These are phyloP conservation scores for Colletotrichum orchidophilum DNA, from an alignment of 2,329 filamentous ascomycete genomes.

Conservation along the genomic window DNA sequence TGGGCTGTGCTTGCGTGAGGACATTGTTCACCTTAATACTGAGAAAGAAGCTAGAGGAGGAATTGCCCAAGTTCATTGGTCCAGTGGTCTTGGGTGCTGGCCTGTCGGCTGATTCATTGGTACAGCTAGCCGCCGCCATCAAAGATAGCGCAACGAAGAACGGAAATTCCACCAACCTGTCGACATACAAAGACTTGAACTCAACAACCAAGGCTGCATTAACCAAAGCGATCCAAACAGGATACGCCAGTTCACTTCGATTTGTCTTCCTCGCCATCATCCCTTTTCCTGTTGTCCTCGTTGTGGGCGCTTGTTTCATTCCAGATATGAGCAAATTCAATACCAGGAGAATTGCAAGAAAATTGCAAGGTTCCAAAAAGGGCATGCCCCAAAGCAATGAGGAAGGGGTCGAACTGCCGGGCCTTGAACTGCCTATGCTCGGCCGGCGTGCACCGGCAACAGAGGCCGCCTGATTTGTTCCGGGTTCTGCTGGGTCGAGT, in stretches of 20 bases:
- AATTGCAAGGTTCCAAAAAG: background rate
- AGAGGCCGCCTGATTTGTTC: background rate
- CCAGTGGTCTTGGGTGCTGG: constrained; percentile 47
- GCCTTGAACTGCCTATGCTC: background rate
- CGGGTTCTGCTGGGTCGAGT: too few relatives aligned
- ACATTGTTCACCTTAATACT: constrained; percentile 49
- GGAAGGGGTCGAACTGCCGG: background rate
- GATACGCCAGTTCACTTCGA: constrained; percentile 54
- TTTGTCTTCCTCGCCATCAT: constrained; percentile 53
- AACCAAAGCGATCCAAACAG: constrained; percentile 45
- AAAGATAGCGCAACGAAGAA: constrained; percentile 41
- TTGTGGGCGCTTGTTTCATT: constrained; percentile 48
- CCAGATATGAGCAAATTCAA: constrained; percentile 53
- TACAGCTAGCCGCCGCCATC: constrained; percentile 45
- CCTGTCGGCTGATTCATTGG: constrained; percentile 44
- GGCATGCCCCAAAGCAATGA: background rate
- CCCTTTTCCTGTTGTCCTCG: constrained; percentile 50
- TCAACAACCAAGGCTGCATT: constrained; percentile 45
- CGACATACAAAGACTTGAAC: constrained; percentile 40
- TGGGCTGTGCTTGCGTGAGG: constrained; percentile 49
- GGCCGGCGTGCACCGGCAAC: background rate
- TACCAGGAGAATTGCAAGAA: background rate
- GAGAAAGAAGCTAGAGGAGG: constrained; percentile 45
- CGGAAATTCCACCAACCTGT: constrained; percentile 39
- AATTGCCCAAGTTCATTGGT: constrained; percentile 45